A percentile compares a stretch with the other conserved stretches of the same genome.
Evolutionary conservation across 2,329 filamentous ascomycete genomes (phyloP).

Genomic region (Colletotrichum tabaci): DNA sequence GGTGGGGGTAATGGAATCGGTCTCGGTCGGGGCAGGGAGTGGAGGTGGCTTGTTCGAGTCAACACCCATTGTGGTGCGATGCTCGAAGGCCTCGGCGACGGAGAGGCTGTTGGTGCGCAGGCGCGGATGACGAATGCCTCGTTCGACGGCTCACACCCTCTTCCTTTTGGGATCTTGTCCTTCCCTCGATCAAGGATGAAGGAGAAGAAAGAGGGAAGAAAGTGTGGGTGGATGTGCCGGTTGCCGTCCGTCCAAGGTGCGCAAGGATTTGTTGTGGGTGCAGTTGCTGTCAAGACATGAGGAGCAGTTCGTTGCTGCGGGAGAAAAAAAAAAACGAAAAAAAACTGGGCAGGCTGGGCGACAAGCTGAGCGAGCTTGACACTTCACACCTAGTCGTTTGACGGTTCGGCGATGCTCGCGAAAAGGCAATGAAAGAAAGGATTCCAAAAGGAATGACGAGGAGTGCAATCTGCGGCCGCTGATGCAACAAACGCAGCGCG

Average conservation of each 20-base stretch:
- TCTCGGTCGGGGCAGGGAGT: constrained; percentile 85
- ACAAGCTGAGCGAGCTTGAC: constrained; percentile 34
- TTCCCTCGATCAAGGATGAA: constrained; percentile 39
- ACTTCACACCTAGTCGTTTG: constrained; percentile 23
- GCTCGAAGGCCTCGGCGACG: constrained; percentile 38
- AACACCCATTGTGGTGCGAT: constrained; percentile 65
- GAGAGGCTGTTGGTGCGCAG: constrained; percentile 32
- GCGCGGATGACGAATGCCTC: constrained; percentile 38
- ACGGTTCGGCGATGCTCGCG: constrained; percentile 35
- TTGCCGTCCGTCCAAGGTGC: constrained; percentile 38
- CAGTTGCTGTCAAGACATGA: constrained; percentile 41
- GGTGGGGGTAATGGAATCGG: constrained; percentile 74
- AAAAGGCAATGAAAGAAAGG: constrained; percentile 17
- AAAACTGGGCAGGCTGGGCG: constrained; percentile 40
- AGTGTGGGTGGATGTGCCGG: constrained; percentile 36
- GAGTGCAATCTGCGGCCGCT: constrained; percentile 13
- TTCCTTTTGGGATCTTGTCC: constrained; percentile 25
- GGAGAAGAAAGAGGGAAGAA: constrained; percentile 33
- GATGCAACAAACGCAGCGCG: constrained; percentile 33
- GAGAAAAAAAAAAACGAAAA: constrained; percentile 19
- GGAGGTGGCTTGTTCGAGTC: constrained; percentile 73
- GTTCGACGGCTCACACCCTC: constrained; percentile 40
- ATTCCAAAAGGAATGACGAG: constrained; percentile 20
- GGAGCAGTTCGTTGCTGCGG: constrained; percentile 40
- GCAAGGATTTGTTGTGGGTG: constrained; percentile 42